Conservation (phyloP, 208 protist species). For the Trypanosoma caninum region DNA sequence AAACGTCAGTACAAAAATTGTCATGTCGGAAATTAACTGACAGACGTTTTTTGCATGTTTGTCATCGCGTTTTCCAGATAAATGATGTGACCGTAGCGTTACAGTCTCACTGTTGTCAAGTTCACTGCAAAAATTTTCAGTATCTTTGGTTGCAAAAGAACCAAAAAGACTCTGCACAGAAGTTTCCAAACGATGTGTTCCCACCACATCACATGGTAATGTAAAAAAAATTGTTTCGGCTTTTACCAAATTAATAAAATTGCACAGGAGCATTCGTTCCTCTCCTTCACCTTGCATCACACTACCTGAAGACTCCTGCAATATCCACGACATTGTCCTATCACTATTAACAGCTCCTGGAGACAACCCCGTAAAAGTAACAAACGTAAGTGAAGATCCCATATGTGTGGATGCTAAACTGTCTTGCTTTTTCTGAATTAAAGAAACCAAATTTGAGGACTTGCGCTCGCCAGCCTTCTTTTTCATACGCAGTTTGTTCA, state of each 20-base stretch:
- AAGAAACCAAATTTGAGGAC: neutral
- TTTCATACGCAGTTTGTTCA: neutral
- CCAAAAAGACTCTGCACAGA: constrained; percentile 31
- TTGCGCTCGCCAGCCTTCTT: neutral
- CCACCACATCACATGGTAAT: constrained; percentile 31
- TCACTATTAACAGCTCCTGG: neutral
- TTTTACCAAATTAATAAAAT: constrained; percentile 12
- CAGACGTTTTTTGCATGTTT: constrained; percentile 15
- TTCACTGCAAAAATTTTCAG: neutral
- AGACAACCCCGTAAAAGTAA: neutral
- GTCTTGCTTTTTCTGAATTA: neutral
- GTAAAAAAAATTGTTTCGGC: constrained; percentile 32
- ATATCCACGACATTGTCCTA: constrained; percentile 23
- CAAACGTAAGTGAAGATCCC: neutral
- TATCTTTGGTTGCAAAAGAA: constrained; percentile 8
- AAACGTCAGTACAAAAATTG: constrained; percentile 41
- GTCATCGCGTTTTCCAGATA: neutral
- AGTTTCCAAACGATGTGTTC: constrained; percentile 19
- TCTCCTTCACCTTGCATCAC: constrained; percentile 13
- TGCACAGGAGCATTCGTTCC: neutral
- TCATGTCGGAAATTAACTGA: constrained; percentile 34
- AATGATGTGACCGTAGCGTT: neutral
- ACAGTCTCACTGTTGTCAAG: neutral
- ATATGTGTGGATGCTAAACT: neutral
- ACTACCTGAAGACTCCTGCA: constrained; percentile 28